These are phyloP conservation scores for Aspergillus sclerotioniger DNA, from an alignment of 495 filamentous ascomycete species.

Conservation along the genomic window DNA sequence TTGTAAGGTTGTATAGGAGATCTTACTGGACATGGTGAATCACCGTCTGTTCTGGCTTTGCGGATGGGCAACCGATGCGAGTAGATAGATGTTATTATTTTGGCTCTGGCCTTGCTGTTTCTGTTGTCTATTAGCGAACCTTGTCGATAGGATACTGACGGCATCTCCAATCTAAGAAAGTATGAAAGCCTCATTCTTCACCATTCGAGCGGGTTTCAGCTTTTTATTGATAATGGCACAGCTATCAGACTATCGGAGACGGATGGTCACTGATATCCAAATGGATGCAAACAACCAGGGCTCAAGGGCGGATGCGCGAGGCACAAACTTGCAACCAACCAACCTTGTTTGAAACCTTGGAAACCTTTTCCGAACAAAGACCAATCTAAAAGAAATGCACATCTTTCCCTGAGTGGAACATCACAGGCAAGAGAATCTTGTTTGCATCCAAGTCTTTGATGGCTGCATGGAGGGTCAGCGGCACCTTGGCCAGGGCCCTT, in stretches of 20 bases:
- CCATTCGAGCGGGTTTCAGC: neutral
- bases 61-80: neutral
- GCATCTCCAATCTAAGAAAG: neutral
- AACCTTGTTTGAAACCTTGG: too few relatives aligned
- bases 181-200: neutral
- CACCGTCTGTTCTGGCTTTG: neutral
- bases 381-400: neutral
- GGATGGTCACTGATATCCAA: too few relatives aligned
- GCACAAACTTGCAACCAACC: too few relatives aligned
- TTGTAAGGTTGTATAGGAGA: slow-evolving; percentile 62
- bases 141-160: neutral
- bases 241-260: too few relatives aligned
- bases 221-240: too few relatives aligned
- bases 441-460: neutral
- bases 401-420: neutral
- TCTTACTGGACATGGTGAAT: slow-evolving; percentile 35
- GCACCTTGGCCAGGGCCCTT: neutral
- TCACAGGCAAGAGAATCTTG: neutral
- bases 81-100: neutral
- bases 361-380: too few relatives aligned
- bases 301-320: too few relatives aligned
- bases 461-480: neutral
- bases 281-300: too few relatives aligned
- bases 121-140: neutral
- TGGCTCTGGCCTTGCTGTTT: neutral